Base-by-base conservation (phyloP, 805 yeast species). In the Candida verbasci region DNA sequence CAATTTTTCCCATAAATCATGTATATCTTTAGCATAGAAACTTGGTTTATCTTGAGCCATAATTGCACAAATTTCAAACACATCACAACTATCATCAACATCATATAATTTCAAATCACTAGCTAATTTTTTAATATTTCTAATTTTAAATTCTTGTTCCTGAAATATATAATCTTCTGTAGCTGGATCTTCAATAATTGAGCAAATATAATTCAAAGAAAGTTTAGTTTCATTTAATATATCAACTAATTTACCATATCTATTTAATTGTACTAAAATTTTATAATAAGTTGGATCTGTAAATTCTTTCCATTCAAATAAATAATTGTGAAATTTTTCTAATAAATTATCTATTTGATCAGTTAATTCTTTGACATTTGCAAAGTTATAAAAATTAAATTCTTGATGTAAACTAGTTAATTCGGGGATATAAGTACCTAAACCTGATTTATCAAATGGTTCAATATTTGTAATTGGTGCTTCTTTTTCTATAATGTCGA, bases 261-360 rank as follows among this genome's bases (percentile, higher is more conserved):
- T 44, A 25, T 50, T 45, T n/a, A 52, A 40, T 33, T 54, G 58
- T 34, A 58, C 45, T 17, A 50, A 42, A 12, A 53, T 35, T 25
- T 43, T 41, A 37, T 52, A 55, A 34, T 45, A 49, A 22, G 38
- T 37, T 5, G 39, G 30, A 18, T 46, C 40, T 21, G 40, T 38
- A 6, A 38, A 36, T n/a, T 41, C 39, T 10, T 38, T 35, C n/a
- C 36, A 34, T 17, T 29, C 27, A 24, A 5, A 7, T 23, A 48
- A 43, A 36, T 46, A 45, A 9, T 31, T 34, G 26, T 49, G 42
- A 35, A 48, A 49, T 21, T 53, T 48, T 12, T 37, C 26, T 17
- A 59, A 40, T 11, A 46, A 48, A 14, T 17, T 15, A 11, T 45
- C 39, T 17, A 58, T 48, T 11, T 48, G 39, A 4, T 28, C 18